phyloP scores from a whole-genome alignment of 2,329 filamentous ascomycete species.

The Pseudogymnoascus sp. region DNA sequence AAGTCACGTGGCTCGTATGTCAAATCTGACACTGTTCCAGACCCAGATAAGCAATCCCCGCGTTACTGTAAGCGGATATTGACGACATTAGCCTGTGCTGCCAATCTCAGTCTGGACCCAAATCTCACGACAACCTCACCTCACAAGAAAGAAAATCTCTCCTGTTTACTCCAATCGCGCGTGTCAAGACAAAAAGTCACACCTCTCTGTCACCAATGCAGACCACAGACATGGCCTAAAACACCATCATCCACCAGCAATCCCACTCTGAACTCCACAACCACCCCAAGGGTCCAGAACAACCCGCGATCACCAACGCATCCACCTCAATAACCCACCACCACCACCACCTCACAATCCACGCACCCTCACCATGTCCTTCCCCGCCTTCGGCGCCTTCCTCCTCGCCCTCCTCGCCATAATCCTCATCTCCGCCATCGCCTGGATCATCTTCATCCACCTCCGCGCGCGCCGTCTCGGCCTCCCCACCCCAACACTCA shows the following conservation, averaged over 20 bases:
- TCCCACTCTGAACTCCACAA: background rate
- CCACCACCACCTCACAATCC: background rate
- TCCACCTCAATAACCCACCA: background rate
- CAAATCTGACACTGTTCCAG: background rate
- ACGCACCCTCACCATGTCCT: slow-evolving; percentile 37
- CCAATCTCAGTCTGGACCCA: background rate
- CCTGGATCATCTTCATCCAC: slow-evolving; percentile 64
- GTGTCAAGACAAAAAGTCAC: background rate
- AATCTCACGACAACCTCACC: background rate
- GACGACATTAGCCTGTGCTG: background rate
- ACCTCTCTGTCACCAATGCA: background rate
- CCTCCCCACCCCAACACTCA: slow-evolving; percentile 59
- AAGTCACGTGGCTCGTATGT: background rate
- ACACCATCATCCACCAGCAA: background rate
- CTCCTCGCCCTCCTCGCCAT: slow-evolving; percentile 64
- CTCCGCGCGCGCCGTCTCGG: slow-evolving; percentile 65
- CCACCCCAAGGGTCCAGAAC: background rate
- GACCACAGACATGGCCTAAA: background rate
- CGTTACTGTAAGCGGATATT: background rate
- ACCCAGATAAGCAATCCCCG: background rate
- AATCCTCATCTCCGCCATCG: slow-evolving; percentile 45
- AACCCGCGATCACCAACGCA: background rate
- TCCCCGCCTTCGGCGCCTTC: slow-evolving; percentile 59
- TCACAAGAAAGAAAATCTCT: background rate
- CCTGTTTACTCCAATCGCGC: background rate